phyloP scores from a whole-genome alignment of 768 basidiomycete genomes.

The Chlorophyllum brunneum region DNA sequence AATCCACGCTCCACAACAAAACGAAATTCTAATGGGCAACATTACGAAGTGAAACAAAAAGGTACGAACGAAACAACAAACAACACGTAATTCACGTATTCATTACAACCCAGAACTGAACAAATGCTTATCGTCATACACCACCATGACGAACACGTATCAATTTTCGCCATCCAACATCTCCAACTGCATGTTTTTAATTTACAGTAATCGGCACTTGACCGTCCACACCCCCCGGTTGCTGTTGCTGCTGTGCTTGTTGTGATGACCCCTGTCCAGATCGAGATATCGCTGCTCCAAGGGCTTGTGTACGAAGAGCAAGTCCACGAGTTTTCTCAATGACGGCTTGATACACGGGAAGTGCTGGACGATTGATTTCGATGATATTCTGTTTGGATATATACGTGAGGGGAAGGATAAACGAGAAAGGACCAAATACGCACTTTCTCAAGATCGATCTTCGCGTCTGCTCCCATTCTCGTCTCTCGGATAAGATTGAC shows the following conservation, averaged over 20 bases:
- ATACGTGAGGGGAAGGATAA: not conserved
- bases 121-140: too few relatives aligned
- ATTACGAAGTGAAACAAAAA: too few relatives aligned
- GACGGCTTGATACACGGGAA: slow-evolving; percentile 89
- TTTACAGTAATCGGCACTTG: slow-evolving; percentile 7
- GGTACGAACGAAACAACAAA: too few relatives aligned
- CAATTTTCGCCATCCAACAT: too few relatives aligned
- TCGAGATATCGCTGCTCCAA: slow-evolving; percentile 66
- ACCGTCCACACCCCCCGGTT: slow-evolving; percentile 1
- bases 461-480: slow-evolving; percentile 93
- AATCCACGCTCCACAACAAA: too few relatives aligned
- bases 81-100: too few relatives aligned
- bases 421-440: slow-evolving; percentile 8
- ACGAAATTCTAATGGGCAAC: too few relatives aligned
- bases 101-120: too few relatives aligned
- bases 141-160: too few relatives aligned
- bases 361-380: slow-evolving; percentile 86
- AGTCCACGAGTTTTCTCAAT: slow-evolving; percentile 95
- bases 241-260: slow-evolving; percentile 10
- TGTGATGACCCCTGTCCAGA: slow-evolving; percentile 22
- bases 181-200: not conserved
- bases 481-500: slow-evolving; percentile 99
- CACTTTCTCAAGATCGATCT: slow-evolving; percentile 96
- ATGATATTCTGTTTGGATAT: slow-evolving; percentile 74
- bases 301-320: slow-evolving; percentile 84